These are phyloP conservation scores for Knoxdaviesia proteae DNA, from an alignment of 2,329 filamentous ascomycete species.

Conservation along the genomic window DNA sequence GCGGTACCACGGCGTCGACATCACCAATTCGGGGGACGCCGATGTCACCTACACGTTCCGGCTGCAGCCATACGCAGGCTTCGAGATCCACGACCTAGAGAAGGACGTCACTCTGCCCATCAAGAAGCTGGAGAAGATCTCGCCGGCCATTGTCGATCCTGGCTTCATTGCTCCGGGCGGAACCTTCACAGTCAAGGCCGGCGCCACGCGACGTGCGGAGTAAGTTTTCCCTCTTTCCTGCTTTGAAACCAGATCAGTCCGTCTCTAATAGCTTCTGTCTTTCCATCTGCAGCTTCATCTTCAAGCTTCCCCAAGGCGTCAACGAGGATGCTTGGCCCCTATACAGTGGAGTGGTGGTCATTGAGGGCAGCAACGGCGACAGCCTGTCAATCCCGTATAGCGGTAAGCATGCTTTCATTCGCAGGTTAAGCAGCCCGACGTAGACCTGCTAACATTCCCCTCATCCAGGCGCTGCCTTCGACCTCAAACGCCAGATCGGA, in stretches of 20 bases:
- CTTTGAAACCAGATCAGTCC: background rate
- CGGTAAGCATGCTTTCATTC: background rate
- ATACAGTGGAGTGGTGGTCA: slow-evolving; percentile 21
- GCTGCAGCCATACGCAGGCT: slow-evolving; percentile 19
- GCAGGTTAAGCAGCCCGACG: no score
- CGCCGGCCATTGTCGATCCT: background rate
- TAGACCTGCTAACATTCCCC: no score
- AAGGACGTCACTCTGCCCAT: background rate
- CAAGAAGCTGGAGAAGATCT: slow-evolving; percentile 1
- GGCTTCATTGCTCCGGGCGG: background rate
- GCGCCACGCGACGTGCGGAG: background rate
- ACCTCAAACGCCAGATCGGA: no score
- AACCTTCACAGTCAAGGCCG: background rate
- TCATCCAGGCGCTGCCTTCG: no score
- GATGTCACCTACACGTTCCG: slow-evolving; percentile 18
- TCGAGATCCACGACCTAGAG: slow-evolving; percentile 11
- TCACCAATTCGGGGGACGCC: slow-evolving; percentile 23
- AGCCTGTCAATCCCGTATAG: slow-evolving; percentile 19
- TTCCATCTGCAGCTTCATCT: slow-evolving; percentile 6
- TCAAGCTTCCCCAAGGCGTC: slow-evolving; percentile 9
- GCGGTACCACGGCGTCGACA: slow-evolving; percentile 12
- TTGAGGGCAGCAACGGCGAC: slow-evolving; percentile 18
- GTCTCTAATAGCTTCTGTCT: background rate
- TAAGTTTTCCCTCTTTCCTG: background rate
- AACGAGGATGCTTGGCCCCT: slow-evolving; percentile 16